Base-by-base conservation (phyloP, 352 stramenopile species). In the Phytophthora europaea region DNA sequence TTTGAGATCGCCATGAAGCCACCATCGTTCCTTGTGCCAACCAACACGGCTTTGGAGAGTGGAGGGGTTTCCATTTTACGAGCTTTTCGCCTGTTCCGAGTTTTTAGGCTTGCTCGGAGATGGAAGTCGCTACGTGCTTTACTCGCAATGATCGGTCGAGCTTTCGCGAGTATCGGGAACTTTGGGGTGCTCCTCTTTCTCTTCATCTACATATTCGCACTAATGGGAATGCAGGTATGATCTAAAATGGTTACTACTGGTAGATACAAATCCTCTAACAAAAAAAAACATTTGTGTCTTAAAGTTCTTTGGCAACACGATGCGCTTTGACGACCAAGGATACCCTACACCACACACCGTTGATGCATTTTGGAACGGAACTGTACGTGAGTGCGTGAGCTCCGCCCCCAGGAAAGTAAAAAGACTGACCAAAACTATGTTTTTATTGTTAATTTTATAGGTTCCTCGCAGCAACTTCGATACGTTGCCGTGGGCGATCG, bases 401-500 rank as follows among this genome's bases (percentile, higher is more conserved):
- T 31, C 28, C n/a, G n/a, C n/a, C 28, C 4, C 28, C 3, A 7
- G 0, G 3, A 31, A 31, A 31, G 28, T 6, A 7, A 4, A 7
- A 31, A 31, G 0, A 31, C 28, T 31, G 28, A 31, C 28, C 28
- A 31, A 31, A 31, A 31, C 28, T 31, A 31, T 31, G 28, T 31
- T 31, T 31, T 31, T 31, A 31, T 31, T 31, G 28, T 31, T 7
- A 31, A 31, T 31, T 31, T 31, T 6, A 31, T 1, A 92, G 84
- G 62, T 90, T 4, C 82, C 84, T 2, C 79, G 87, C 0, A 83
- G 79, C 53, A 97, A 98, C 67, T 98, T 97, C 59, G 92, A 98
- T 53, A 86, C 87, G 10, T 70, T 98, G 15, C 70, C 90, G 9
- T 89, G 78, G 79, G 82, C 88, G 0, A 63, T 87, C 15, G 76